These are phyloP conservation scores for Macrotyloma uniflorum DNA, from an alignment of 306 rosid genomes.

Conservation along the genomic window DNA sequence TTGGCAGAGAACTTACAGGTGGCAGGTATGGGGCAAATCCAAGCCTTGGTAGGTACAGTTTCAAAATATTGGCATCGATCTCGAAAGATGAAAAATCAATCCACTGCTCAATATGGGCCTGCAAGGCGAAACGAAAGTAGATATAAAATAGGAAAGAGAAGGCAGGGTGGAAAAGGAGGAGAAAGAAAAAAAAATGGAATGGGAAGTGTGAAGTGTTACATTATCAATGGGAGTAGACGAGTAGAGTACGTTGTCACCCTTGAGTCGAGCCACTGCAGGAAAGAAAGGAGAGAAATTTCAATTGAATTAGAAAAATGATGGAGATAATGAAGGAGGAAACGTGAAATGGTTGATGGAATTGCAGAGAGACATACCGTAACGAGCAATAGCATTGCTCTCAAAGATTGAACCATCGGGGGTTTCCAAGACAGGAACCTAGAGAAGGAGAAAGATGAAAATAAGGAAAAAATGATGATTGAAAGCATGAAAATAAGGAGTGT, in stretches of 20 bases:
- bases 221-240: background rate
- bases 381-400: slow-evolving; percentile 93
- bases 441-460: background rate
- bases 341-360: background rate
- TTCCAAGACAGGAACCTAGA: slow-evolving; percentile 76
- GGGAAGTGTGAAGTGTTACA: background rate
- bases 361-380: slow-evolving; percentile 52
- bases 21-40: slow-evolving; percentile 60
- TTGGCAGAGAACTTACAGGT: slow-evolving; percentile 52
- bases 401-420: slow-evolving; percentile 79
- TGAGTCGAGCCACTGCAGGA: slow-evolving; percentile 63
- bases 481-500: too few relatives aligned
- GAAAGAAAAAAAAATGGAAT: too few relatives aligned
- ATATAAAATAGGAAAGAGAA: background rate
- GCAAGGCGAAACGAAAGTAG: background rate
- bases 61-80: slow-evolving; percentile 53
- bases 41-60: slow-evolving; percentile 50
- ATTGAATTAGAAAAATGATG: background rate
- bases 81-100: slow-evolving; percentile 84
- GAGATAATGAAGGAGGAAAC: background rate
- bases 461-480: background rate
- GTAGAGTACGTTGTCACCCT: slow-evolving; percentile 49
- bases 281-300: background rate
- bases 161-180: background rate
- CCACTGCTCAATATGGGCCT: slow-evolving; percentile 91